Conservation (phyloP, 306 rosid genomes). For the Malus domestica region DNA sequence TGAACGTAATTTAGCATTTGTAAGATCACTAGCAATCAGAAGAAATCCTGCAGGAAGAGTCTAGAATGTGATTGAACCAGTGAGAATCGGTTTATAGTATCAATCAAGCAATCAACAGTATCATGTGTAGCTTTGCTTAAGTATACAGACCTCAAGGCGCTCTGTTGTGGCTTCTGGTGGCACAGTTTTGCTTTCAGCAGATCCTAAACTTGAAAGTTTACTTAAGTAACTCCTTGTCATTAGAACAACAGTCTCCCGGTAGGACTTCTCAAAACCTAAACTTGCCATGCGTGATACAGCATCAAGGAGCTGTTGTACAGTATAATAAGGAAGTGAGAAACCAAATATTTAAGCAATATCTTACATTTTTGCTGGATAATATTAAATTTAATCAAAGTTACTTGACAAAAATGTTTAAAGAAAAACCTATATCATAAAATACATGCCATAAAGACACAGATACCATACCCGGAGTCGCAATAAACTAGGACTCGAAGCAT, state of each 20-base stretch:
- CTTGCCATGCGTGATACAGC: conserved; percentile 97
- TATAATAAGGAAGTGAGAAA: conserved; percentile 17
- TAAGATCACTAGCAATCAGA: conserved; percentile 75
- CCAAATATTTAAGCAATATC: conserved; percentile 13
- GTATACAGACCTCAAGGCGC: conserved; percentile 77
- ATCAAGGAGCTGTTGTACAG: conserved; percentile 73
- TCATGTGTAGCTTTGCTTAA: conserved; percentile 17
- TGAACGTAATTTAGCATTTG: conserved; percentile 55
- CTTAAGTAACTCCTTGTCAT: conserved; percentile 92
- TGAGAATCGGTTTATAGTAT: conserved; percentile 59
- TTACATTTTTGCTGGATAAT: background rate
- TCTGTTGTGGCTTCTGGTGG: conserved; percentile 87
- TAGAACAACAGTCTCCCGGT: conserved; percentile 93
- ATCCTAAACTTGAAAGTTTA: conserved; percentile 83
- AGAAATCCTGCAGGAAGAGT: conserved; percentile 98
- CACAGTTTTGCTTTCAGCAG: conserved; percentile 85
- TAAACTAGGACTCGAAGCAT: conserved; percentile 91
- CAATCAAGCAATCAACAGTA: conserved; percentile 33
- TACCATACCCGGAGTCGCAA: conserved; percentile 86
- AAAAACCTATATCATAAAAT: conserved; percentile 13
- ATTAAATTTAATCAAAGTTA: background rate
- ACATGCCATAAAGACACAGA: conserved; percentile 33
- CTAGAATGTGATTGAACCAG: conserved; percentile 88
- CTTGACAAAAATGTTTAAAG: conserved; percentile 4
- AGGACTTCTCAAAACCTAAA: conserved; percentile 96